Conservation (phyloP, 441 rosid species). For the Macaranga tanarius region DNA sequence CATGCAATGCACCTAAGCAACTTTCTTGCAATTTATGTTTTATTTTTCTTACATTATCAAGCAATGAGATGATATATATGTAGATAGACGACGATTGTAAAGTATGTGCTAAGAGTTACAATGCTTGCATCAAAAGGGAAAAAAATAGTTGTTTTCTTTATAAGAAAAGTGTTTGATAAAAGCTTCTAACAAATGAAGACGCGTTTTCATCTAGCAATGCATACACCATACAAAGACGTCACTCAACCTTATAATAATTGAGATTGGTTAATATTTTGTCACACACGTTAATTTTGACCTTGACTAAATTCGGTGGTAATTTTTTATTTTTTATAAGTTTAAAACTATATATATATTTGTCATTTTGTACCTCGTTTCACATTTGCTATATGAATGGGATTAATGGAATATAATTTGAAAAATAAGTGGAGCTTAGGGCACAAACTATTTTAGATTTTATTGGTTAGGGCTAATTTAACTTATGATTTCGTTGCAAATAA, state of each 20-base stretch:
- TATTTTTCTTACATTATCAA: too few species aligned
- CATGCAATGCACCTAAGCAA: too few species aligned
- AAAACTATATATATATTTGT: background rate
- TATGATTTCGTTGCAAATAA: background rate
- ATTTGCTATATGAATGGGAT: background rate
- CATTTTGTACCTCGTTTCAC: background rate
- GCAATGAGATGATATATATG: too few species aligned
- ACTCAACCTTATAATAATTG: background rate
- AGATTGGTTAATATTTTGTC: background rate
- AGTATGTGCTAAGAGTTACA: too few species aligned
- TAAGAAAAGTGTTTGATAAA: background rate
- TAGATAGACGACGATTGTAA: too few species aligned
- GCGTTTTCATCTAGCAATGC: constrained; percentile 7
- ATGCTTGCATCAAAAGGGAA: constrained; percentile 3
- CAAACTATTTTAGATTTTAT: background rate
- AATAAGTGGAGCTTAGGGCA: too few species aligned
- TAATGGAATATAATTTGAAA: too few species aligned
- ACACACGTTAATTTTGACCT: constrained; percentile 2
- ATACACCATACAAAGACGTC: background rate
- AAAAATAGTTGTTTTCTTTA: constrained; percentile 3
- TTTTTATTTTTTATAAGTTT: too few species aligned
- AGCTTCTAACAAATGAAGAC: constrained; percentile 18
- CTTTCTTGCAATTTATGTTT: too few species aligned
- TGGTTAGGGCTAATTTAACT: background rate
- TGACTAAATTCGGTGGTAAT: background rate